Evolutionary conservation across 371 early-diverging fungal species (phyloP).

Genomic region (Mortierella sp.): DNA sequence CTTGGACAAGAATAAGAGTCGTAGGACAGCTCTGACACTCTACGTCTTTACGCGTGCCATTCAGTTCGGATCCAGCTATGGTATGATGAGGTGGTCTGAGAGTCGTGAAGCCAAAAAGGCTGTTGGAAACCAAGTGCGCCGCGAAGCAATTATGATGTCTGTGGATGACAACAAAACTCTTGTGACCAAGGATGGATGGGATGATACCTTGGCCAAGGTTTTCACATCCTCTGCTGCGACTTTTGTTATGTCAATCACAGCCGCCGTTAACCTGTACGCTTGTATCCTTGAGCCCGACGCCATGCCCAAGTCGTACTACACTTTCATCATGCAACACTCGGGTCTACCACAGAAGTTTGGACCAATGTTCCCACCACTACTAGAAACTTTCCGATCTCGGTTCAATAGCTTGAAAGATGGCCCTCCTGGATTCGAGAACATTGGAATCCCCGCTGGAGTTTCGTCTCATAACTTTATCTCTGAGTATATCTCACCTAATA

Average conservation of each 20-base stretch:
- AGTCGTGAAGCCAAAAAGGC: conserved; percentile 54
- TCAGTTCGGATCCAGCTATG: conserved; percentile 79
- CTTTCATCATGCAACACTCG: conserved; percentile 75
- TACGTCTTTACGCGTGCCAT: conserved; percentile 83
- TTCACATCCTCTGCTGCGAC: conserved; percentile 69
- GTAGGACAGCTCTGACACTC: conserved; percentile 82
- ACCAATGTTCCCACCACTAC: conserved; percentile 64
- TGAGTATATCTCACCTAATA: conserved; percentile 66
- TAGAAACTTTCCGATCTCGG: conserved; percentile 55
- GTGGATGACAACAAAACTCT: conserved; percentile 26
- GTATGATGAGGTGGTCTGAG: conserved; percentile 73
- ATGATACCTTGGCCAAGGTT: conserved; percentile 66
- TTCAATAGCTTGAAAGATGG: conserved; percentile 55
- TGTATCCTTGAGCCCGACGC: conserved; percentile 73
- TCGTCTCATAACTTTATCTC: conserved; percentile 65
- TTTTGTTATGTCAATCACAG: conserved; percentile 75
- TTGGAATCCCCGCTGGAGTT: conserved; percentile 60
- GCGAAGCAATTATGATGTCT: conserved; percentile 23
- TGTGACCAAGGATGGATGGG: conserved; percentile 56
- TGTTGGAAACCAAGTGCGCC: conserved; percentile 17
- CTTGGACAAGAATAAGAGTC: conserved; percentile 76
- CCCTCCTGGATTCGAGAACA: conserved; percentile 47
- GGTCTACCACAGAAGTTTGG: conserved; percentile 69
- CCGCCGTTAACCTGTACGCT: conserved; percentile 72
- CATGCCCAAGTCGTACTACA: conserved; percentile 72